Evolutionary conservation across 805 yeast genomes (phyloP).

Genomic region (Kockiozyma suomiensis): DNA sequence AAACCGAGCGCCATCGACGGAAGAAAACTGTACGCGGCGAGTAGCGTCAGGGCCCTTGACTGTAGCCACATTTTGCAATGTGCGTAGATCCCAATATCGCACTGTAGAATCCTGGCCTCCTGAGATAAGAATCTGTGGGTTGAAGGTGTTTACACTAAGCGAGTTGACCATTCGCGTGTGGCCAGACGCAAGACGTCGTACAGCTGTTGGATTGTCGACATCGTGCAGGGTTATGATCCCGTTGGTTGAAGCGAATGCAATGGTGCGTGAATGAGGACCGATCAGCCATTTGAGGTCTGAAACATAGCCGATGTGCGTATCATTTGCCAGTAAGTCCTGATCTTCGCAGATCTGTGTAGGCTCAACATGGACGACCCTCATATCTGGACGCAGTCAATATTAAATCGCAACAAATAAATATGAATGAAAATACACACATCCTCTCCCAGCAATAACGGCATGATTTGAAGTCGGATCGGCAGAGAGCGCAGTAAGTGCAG

Average conservation of each 20-base stretch:
- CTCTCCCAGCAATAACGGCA: constrained; percentile 30
- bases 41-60: constrained; percentile 72
- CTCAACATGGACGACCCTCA: constrained; percentile 23
- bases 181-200: constrained; percentile 36
- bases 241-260: constrained; percentile 33
- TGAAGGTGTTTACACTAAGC: constrained; percentile 69
- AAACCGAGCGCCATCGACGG: constrained; percentile 57
- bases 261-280: constrained; percentile 27
- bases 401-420: background rate
- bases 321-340: constrained; percentile 24
- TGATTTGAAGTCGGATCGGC: constrained; percentile 19
- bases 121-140: constrained; percentile 60
- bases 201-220: constrained; percentile 31
- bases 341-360: constrained; percentile 8
- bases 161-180: constrained; percentile 55
- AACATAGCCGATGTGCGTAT: constrained; percentile 39
- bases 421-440: constrained; percentile 6
- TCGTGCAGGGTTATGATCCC: constrained; percentile 43
- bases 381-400: background rate
- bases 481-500: constrained; percentile 23
- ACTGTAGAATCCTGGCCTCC: constrained; percentile 80
- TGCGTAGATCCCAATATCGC: constrained; percentile 81
- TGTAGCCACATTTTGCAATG: constrained; percentile 55
- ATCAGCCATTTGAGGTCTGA: constrained; percentile 43
- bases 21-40: constrained; percentile 58